Conservation (phyloP, 495 filamentous ascomycete species). For the Lophiostoma macrostomum region DNA sequence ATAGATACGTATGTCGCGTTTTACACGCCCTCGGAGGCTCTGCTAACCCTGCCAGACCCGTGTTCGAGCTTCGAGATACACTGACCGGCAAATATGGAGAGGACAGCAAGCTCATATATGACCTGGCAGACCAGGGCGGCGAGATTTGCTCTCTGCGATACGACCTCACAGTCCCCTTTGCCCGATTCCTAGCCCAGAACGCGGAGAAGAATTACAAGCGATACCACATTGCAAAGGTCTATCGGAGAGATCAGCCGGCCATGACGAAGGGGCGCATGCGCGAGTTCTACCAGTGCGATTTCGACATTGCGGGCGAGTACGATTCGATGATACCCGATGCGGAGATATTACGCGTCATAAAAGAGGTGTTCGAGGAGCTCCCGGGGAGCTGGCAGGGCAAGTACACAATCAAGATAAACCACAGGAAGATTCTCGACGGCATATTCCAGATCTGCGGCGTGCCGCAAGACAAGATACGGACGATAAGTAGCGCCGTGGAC, state of each 20-base stretch:
- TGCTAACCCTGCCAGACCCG: slow-evolving; percentile 45
- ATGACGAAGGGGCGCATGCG: slow-evolving; percentile 89
- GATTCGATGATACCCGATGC: slow-evolving; percentile 96
- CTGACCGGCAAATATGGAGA: slow-evolving; percentile 88
- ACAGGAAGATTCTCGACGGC: slow-evolving; percentile 90
- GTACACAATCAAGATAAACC: slow-evolving; percentile 90
- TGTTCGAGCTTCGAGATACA: slow-evolving; percentile 76
- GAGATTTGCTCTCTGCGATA: slow-evolving; percentile 84
- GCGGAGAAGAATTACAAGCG: slow-evolving; percentile 73
- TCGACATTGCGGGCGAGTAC: slow-evolving; percentile 87
- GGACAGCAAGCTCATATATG: slow-evolving; percentile 88
- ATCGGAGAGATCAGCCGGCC: slow-evolving; percentile 75
- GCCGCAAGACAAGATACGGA: slow-evolving; percentile 76
- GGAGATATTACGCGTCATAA: slow-evolving; percentile 81
- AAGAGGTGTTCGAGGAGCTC: slow-evolving; percentile 81
- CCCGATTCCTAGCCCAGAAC: slow-evolving; percentile 86
- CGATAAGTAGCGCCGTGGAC: slow-evolving; percentile 88
- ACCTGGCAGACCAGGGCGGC: slow-evolving; percentile 80
- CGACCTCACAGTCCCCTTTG: slow-evolving; percentile 89
- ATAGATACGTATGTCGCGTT: slow-evolving; percentile 63
- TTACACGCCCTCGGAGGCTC: background rate
- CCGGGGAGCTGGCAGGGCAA: slow-evolving; percentile 62
- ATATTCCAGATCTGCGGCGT: slow-evolving; percentile 90
- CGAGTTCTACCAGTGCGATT: slow-evolving; percentile 98
- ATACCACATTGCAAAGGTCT: slow-evolving; percentile 88